Evolutionary conservation across 495 filamentous ascomycete genomes (phyloP), one percentile per base, ranked within the genome.

Genomic region (Penicillium mononematosum): DNA sequence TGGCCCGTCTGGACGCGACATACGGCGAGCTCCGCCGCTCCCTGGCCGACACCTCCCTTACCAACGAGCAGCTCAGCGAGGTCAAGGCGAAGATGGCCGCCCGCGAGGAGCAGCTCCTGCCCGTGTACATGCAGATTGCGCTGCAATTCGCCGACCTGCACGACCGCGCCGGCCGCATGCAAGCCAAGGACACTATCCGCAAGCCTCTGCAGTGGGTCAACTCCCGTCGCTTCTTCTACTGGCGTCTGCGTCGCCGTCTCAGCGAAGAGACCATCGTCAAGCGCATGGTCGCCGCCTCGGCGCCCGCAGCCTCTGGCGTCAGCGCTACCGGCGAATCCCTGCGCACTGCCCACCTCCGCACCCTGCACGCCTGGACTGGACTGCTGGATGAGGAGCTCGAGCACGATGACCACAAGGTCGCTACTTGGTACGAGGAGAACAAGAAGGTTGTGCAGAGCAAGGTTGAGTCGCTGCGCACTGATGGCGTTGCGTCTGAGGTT

Each of bases 141-240:
- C 75, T 96, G 29, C 94, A 98, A 70, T 98, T 96, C 64, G 92
- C 94, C 51, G 94, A 98, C 71, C 84, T 98, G 51, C 94, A 98
- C 77, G 94, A 98, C 72, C 92, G 95, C 34, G 89, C 94, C 47
- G 95, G 94, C 50, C 89, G 94, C 74, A 98, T 98, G 94, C 81
- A 95, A 73, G 94, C 94, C 72, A 98, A 98, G 85, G 87, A 90
- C 55, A 86, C 87, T 60, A 97, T 98, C 68, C 90, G 95, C 51
- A 80, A 85, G 58, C 76, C 87, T 2, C 81, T 98, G 17, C 80
- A 84, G 67, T 98, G 92, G 95, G 81, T 85, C 70, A 85, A 96
- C 58, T 87, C 93, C 45, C 87, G 94, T 60, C 90, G 95, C 68
- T 98, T 96, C 89, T 98, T 98, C 85, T 98, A 97, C 86, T 98